Conservation (phyloP, 352 stramenopile genomes). For the Globisporangium canariense region DNA sequence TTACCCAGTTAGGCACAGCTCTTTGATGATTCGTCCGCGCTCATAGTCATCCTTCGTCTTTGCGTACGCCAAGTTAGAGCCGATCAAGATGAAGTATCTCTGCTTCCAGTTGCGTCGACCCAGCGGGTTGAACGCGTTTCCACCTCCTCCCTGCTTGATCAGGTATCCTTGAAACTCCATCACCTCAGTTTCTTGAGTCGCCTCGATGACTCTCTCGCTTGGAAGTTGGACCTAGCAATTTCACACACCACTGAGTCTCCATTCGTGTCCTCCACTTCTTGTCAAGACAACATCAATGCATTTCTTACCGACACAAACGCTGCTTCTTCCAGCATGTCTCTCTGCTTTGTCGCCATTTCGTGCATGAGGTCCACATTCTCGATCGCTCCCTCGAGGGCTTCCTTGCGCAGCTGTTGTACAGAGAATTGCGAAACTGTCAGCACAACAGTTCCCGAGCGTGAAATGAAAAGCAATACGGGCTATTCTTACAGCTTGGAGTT, state of each 20-base stretch:
- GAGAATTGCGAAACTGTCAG: background rate
- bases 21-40: conserved; percentile 83
- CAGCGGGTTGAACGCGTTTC: conserved; percentile 73
- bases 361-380: conserved; percentile 67
- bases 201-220: conserved; percentile 78
- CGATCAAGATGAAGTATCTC: conserved; percentile 82
- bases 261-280: background rate
- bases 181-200: conserved; percentile 58
- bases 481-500: conserved; percentile 53
- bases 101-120: conserved; percentile 88
- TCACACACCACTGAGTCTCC: background rate
- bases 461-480: background rate
- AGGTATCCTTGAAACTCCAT: conserved; percentile 79
- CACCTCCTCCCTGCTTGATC: conserved; percentile 82
- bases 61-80: conserved; percentile 69
- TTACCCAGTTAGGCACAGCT: conserved; percentile 74
- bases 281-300: background rate
- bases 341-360: conserved; percentile 59
- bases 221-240: conserved; percentile 55
- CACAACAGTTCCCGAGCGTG: background rate
- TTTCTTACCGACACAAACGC: conserved; percentile 68
- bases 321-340: conserved; percentile 68
- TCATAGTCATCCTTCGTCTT: conserved; percentile 88
- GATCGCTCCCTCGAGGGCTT: conserved; percentile 63
- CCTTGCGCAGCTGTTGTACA: conserved; percentile 57